phyloP scores from a whole-genome alignment of 441 rosid genomes.

The Capsella rubella region DNA sequence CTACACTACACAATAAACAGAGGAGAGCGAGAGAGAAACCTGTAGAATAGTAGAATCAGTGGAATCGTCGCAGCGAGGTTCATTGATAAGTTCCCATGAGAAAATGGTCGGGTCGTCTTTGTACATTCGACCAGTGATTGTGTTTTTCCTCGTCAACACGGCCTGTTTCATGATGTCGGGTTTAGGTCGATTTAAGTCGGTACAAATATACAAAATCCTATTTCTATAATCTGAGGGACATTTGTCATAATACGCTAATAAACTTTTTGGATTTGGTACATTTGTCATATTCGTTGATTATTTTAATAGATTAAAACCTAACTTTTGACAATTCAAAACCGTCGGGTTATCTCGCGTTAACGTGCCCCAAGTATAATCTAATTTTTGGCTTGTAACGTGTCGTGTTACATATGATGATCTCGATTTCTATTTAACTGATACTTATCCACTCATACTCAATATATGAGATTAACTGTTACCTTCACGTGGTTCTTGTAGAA shows the following conservation, averaged over 20 bases:
- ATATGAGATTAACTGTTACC: constrained; percentile 40
- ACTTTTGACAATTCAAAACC: constrained; percentile 27
- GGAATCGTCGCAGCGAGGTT: constrained; percentile 55
- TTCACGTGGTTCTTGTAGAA: constrained; percentile 26
- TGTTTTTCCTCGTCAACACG: constrained; percentile 57
- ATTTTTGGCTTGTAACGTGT: constrained; percentile 31
- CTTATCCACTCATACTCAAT: not conserved
- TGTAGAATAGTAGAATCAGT: constrained; percentile 48
- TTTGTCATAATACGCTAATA: not conserved
- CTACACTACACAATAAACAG: not conserved
- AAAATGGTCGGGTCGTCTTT: constrained; percentile 65
- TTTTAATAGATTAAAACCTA: constrained; percentile 3
- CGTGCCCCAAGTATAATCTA: constrained; percentile 26
- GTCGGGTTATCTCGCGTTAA: constrained; percentile 13
- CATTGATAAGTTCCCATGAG: constrained; percentile 76
- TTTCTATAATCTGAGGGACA: not conserved
- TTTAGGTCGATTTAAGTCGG: constrained; percentile 27
- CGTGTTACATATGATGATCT: constrained; percentile 36
- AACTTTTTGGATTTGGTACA: constrained; percentile 6
- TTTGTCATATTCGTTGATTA: not conserved
- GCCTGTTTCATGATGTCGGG: constrained; percentile 46
- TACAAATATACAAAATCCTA: not conserved
- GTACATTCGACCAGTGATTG: constrained; percentile 56
- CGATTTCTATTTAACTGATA: constrained; percentile 20
- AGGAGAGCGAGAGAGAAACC: not conserved